Evolutionary conservation across 306 rosid genomes (phyloP).

Genomic region (Sicyos baderoa): DNA sequence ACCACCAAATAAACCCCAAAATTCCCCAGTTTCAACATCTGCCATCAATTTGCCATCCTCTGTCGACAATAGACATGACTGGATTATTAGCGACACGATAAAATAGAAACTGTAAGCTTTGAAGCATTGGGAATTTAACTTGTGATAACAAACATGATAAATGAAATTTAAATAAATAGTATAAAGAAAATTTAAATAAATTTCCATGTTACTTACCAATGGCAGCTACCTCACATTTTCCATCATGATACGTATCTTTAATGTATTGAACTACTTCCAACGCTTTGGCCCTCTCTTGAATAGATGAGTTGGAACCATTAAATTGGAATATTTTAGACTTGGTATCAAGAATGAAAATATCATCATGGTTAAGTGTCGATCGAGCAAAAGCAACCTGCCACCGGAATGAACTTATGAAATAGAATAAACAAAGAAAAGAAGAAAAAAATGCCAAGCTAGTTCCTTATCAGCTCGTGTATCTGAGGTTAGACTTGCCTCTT

Average conservation of each 20-base stretch:
- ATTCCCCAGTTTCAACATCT: slow-evolving; percentile 88
- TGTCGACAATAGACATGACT: slow-evolving; percentile 24
- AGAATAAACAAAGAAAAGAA: background rate
- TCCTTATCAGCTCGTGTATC: background rate
- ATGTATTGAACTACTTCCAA: slow-evolving; percentile 89
- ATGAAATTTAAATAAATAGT: background rate
- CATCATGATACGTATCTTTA: slow-evolving; percentile 86
- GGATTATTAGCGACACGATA: background rate
- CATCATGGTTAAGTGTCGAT: slow-evolving; percentile 81
- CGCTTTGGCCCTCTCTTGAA: slow-evolving; percentile 98
- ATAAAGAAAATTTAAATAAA: background rate
- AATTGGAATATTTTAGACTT: slow-evolving; percentile 84
- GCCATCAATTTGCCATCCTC: slow-evolving; percentile 99
- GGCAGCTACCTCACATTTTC: slow-evolving; percentile 85
- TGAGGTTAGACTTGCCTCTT: slow-evolving; percentile 57
- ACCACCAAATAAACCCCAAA: slow-evolving; percentile 95
- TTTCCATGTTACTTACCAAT: slow-evolving; percentile 54
- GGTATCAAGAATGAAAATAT: slow-evolving; percentile 85
- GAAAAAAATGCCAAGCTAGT: background rate
- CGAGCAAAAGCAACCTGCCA: slow-evolving; percentile 75
- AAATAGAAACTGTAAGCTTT: background rate
- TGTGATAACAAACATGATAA: background rate
- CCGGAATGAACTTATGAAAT: slow-evolving; percentile 26
- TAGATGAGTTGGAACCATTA: slow-evolving; percentile 81
- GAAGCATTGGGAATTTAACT: background rate